These are phyloP conservation scores for Abeoforma whisleri DNA, from an alignment of 78 protist genomes.

Conservation along the genomic window DNA sequence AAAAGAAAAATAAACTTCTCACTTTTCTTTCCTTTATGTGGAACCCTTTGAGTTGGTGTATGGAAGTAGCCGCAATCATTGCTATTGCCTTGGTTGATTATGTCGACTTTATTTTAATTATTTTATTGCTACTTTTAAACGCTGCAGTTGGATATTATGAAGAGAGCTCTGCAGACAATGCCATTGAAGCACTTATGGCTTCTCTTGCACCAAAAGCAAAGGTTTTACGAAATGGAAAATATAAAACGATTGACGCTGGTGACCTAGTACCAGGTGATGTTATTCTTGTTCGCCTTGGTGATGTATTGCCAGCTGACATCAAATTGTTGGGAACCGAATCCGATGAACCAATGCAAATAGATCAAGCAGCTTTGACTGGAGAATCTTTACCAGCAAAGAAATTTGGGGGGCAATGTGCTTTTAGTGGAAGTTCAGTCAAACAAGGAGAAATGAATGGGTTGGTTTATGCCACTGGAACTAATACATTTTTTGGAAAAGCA, in stretches of 20 bases:
- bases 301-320: conserved; percentile 70
- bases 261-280: conserved; percentile 78
- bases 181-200: conserved; percentile 68
- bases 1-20: no score
- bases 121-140: no score
- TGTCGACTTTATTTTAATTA: conserved; percentile 46
- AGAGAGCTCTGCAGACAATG: conserved; percentile 44
- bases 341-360: conserved; percentile 48
- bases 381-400: conserved; percentile 65
- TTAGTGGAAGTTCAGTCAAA: conserved; percentile 67
- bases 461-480: conserved; percentile 71
- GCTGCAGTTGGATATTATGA: no score
- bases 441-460: conserved; percentile 69
- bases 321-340: conserved; percentile 46
- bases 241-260: conserved; percentile 39
- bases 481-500: conserved; percentile 75
- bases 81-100: conserved; percentile 53
- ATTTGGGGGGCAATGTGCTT: conserved; percentile 46
- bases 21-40: no score
- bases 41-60: conserved; percentile 66
- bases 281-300: conserved; percentile 64
- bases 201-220: conserved; percentile 51
- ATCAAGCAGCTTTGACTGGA: conserved; percentile 69
- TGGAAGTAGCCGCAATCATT: conserved; percentile 65
- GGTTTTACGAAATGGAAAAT: conserved; percentile 58